Percentiles rank a stretch among this genome's conserved stretches.
phyloP scores from a whole-genome alignment of 2,329 filamentous ascomycete genomes.

The Ophiostoma piceae region DNA sequence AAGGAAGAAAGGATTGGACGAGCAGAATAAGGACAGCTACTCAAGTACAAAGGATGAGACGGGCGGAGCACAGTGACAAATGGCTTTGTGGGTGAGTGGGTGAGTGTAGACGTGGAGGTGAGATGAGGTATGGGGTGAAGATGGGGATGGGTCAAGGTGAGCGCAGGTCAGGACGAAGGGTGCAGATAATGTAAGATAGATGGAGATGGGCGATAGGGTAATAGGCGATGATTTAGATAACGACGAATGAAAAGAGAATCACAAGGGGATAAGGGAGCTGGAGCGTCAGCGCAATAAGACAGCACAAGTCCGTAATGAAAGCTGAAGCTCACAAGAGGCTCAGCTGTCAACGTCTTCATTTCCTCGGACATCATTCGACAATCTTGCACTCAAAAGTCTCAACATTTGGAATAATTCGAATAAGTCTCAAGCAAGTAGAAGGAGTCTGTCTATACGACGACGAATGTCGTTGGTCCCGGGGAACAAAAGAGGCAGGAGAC shows the following conservation, averaged over 20 bases:
- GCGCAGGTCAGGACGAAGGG: background rate
- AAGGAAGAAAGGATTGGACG: background rate
- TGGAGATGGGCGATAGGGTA: background rate
- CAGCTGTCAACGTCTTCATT: background rate
- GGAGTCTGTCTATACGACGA: background rate
- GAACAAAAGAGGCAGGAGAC: background rate
- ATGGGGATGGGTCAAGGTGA: background rate
- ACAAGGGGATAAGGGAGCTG: background rate
- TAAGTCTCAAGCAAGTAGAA: background rate
- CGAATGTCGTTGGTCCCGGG: background rate
- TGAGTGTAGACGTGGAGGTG: background rate
- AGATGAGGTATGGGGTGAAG: background rate
- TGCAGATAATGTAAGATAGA: background rate
- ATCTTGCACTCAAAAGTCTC: background rate
- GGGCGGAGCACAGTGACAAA: background rate
- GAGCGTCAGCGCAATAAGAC: background rate
- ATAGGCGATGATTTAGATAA: background rate
- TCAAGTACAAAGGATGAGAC: background rate
- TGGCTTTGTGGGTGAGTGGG: background rate
- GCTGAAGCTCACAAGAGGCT: background rate
- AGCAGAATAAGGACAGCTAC: background rate
- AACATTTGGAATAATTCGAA: background rate
- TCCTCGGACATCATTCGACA: background rate
- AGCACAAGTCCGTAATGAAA: background rate
- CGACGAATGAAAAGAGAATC: background rate